Evolutionary conservation across 129 eudicot species (phyloP).

Genomic region (Kitagawia praeruptora): DNA sequence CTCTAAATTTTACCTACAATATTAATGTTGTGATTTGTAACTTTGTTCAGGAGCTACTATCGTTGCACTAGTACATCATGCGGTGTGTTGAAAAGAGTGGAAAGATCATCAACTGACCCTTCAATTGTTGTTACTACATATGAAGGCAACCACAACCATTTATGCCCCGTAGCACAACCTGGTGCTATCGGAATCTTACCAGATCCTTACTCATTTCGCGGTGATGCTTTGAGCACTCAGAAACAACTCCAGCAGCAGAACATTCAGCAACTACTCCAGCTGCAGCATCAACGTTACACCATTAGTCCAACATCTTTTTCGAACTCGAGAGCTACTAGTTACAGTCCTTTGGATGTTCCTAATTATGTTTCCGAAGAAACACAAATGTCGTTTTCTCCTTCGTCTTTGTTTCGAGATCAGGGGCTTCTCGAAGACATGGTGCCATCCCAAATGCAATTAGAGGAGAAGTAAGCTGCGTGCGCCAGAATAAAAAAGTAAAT

Average conservation of each 20-base stretch:
- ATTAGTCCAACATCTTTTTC: constrained; percentile 19
- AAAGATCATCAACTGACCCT: constrained; percentile 73
- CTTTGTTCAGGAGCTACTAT: constrained; percentile 71
- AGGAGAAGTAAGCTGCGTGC: constrained; percentile 18
- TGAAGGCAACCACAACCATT: constrained; percentile 87
- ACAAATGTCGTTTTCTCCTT: constrained; percentile 30
- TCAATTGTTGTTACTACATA: constrained; percentile 85
- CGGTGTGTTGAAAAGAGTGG: constrained; percentile 93
- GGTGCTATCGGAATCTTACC: constrained; percentile 49
- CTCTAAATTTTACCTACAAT: not conserved
- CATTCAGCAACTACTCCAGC: constrained; percentile 1
- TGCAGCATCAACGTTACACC: constrained; percentile 20
- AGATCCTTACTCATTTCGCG: not conserved
- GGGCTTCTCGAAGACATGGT: constrained; percentile 89
- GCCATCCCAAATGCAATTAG: constrained; percentile 46
- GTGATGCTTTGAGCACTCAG: not conserved
- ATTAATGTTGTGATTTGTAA: not conserved
- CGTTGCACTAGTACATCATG: constrained; percentile 88
- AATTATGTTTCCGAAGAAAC: constrained; percentile 26
- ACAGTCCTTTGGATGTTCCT: constrained; percentile 17
- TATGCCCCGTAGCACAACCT: constrained; percentile 71
- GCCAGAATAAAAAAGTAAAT: not conserved
- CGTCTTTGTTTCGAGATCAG: constrained; percentile 45
- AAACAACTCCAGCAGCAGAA: not conserved
- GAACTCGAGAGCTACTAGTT: constrained; percentile 26